Evolutionary conservation across 345 rosid species (phyloP).

Genomic region (Eucalyptus marginata): DNA sequence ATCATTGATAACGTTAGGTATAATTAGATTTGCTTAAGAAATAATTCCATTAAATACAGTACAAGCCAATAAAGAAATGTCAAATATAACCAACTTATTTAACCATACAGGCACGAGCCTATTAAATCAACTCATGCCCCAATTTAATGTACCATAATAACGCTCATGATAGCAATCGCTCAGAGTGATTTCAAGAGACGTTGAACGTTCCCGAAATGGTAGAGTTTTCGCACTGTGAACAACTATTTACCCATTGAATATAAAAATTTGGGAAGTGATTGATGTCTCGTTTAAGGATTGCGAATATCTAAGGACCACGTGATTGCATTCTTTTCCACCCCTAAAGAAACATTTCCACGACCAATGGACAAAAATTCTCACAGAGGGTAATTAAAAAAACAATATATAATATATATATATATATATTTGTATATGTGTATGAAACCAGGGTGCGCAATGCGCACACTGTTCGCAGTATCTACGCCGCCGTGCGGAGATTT

Average conservation of each 20-base stretch:
- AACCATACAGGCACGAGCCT: not conserved
- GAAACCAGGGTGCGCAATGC: not conserved
- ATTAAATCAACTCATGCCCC: not conserved
- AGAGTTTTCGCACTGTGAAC: not conserved
- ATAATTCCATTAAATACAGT: not conserved
- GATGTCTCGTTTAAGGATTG: not conserved
- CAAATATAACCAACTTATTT: not conserved
- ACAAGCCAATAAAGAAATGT: not conserved
- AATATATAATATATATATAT: no score
- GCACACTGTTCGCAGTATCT: not conserved
- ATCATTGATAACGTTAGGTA: not conserved
- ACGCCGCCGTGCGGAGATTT: not conserved
- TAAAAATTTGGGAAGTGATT: not conserved
- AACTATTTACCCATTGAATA: not conserved
- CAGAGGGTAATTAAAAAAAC: not conserved
- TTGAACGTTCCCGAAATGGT: rapidly evolving
- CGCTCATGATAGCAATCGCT: not conserved
- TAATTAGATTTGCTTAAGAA: not conserved
- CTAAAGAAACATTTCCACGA: not conserved
- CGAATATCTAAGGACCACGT: not conserved
- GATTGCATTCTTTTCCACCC: not conserved
- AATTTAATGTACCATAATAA: not conserved
- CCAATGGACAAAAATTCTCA: not conserved
- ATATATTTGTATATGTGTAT: no score
- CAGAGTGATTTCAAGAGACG: not conserved